These are phyloP conservation scores for Penicillium canariense DNA, from an alignment of 495 filamentous ascomycete genomes.

Conservation along the genomic window DNA sequence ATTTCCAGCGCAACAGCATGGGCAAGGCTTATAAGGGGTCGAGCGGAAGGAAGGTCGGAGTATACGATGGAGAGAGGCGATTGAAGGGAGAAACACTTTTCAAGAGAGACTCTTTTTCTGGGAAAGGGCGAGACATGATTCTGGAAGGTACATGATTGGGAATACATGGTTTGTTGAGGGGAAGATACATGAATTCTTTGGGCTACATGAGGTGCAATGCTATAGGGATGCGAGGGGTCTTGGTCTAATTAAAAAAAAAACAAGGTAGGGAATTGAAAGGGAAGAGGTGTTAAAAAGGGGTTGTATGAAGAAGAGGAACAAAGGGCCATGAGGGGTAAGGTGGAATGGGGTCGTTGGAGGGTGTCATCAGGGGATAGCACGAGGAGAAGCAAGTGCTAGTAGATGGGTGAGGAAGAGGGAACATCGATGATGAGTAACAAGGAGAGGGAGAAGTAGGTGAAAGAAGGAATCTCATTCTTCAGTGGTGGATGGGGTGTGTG, in stretches of 20 bases:
- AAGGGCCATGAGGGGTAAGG: conserved; percentile 37
- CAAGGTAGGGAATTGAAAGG: conserved; percentile 23
- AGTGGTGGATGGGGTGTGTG: conserved; percentile 6
- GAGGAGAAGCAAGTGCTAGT: conserved; percentile 6
- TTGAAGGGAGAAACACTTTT: conserved; percentile 28
- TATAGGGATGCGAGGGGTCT: conserved; percentile 33
- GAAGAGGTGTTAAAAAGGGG: conserved; percentile 15
- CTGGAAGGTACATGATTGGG: conserved; percentile 23
- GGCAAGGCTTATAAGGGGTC: conserved; percentile 7
- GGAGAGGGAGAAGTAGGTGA: conserved; percentile 4
- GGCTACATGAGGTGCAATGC: conserved; percentile 49
- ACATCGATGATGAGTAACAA: conserved; percentile 9
- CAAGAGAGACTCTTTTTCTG: conserved; percentile 38
- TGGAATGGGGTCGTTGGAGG: conserved; percentile 20
- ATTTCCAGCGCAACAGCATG: conserved; percentile 13
- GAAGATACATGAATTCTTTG: conserved; percentile 48
- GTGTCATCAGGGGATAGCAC: conserved; percentile 23
- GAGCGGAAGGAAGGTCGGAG: conserved; percentile 10
- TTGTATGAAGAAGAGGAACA: conserved; percentile 24
- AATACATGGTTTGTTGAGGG: conserved; percentile 6
- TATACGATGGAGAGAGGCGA: conserved; percentile 30
- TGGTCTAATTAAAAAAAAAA: conserved; percentile 49
- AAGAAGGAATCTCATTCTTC: conserved; percentile 6
- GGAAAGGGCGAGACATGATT: conserved; percentile 19
- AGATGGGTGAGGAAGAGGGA: conserved; percentile 9